phyloP scores from a whole-genome alignment of 2,329 filamentous ascomycete genomes.

The Knufia petricola region DNA sequence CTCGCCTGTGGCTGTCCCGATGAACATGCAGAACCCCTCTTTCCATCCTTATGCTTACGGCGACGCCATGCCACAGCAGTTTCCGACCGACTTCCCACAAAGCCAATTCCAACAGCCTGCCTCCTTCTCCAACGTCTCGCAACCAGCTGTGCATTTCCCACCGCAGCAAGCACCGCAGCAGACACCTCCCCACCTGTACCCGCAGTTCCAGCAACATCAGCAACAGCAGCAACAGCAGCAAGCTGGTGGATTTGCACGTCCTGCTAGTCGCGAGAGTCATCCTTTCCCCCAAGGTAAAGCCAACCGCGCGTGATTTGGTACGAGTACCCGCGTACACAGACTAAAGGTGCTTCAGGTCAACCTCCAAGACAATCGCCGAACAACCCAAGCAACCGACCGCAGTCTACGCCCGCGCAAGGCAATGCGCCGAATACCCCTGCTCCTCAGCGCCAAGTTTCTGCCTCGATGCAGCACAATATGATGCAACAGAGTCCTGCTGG shows the following conservation, averaged over 20 bases:
- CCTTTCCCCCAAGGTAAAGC: conserved; percentile 1
- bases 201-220: conserved; percentile 20
- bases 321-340: background rate
- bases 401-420: conserved; percentile 3
- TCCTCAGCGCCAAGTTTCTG: background rate
- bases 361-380: background rate
- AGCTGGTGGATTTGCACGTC: background rate
- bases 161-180: conserved; percentile 19
- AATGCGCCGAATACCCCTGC: conserved; percentile 7
- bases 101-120: conserved; percentile 16
- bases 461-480: conserved; percentile 3
- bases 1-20: background rate
- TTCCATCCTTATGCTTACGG: conserved; percentile 11
- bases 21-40: conserved; percentile 23
- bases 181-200: conserved; percentile 16
- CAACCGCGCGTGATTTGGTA: background rate
- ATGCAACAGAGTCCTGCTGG: conserved; percentile 3
- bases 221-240: conserved; percentile 8
- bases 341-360: conserved; percentile 3
- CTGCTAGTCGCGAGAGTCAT: background rate
- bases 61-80: conserved; percentile 7
- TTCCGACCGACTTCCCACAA: conserved; percentile 17
- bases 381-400: conserved; percentile 2
- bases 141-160: conserved; percentile 14
- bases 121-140: conserved; percentile 15